These are phyloP conservation scores for Mortierella sp. DNA, from an alignment of 371 early-diverging fungal species.

Conservation along the genomic window DNA sequence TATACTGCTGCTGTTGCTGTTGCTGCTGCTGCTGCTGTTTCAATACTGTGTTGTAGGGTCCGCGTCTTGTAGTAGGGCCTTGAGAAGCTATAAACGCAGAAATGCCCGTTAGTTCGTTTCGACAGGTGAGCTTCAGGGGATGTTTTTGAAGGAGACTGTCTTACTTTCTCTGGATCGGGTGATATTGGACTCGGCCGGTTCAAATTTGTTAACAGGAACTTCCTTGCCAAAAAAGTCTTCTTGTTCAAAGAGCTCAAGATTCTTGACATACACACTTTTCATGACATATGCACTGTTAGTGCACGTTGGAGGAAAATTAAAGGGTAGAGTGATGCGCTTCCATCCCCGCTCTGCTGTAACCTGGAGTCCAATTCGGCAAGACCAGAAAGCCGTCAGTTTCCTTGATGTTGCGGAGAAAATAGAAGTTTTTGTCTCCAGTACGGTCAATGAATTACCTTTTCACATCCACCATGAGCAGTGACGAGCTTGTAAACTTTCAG, in stretches of 20 bases:
- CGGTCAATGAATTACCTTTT: constrained; percentile 62
- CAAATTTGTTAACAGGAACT: constrained; percentile 43
- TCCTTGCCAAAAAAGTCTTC: constrained; percentile 58
- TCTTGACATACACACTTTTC: constrained; percentile 79
- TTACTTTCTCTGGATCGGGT: constrained; percentile 41
- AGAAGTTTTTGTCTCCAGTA: no score
- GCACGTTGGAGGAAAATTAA: constrained; percentile 86
- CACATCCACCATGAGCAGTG: constrained; percentile 78
- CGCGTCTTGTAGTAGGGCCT: constrained; percentile 26
- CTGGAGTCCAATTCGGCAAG: constrained; percentile 36
- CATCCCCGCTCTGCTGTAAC: constrained; percentile 82
- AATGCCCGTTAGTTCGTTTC: not conserved
- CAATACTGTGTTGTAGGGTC: constrained; percentile 34
- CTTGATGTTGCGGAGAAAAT: not conserved
- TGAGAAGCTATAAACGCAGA: constrained; percentile 19
- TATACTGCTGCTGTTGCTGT: constrained; percentile 25
- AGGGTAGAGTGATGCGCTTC: constrained; percentile 80
- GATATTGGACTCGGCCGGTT: constrained; percentile 34
- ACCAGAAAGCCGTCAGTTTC: constrained; percentile 1
- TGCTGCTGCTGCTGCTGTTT: constrained; percentile 33
- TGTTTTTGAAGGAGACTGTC: not conserved
- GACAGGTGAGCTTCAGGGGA: not conserved
- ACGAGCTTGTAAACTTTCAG: constrained; percentile 77
- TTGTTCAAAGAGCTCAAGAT: constrained; percentile 68
- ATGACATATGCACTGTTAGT: constrained; percentile 87